Percentiles rank a stretch among this genome's conserved stretches.
Evolutionary conservation across 108 stramenopile species (phyloP).

Genomic region (Fistulifera solaris): DNA sequence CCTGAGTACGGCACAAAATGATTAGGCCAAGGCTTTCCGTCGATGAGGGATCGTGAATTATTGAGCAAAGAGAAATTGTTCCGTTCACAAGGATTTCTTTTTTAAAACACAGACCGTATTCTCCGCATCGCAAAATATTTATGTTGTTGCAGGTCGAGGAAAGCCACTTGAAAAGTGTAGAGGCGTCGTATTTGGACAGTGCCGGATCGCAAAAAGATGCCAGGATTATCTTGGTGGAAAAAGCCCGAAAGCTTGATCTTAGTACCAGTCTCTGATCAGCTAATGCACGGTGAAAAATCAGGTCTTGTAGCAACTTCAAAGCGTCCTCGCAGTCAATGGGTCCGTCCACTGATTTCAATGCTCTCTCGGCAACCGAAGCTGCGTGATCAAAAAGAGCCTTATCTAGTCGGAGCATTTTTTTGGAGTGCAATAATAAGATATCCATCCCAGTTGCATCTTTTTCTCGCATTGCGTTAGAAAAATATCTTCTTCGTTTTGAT

Average conservation of each 20-base stretch:
- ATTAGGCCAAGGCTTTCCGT: constrained; percentile 17
- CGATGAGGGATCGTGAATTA: constrained; percentile 9
- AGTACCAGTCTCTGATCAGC: constrained; percentile 21
- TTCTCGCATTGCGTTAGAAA: constrained; percentile 2
- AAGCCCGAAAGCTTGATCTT: constrained; percentile 21
- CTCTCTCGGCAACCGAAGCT: constrained; percentile 22
- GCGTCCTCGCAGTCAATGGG: constrained; percentile 14
- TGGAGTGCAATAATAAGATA: constrained; percentile 10
- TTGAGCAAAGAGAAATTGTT: constrained; percentile 22
- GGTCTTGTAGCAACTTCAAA: constrained; percentile 12
- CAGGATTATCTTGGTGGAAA: constrained; percentile 17
- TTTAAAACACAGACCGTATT: constrained; percentile 17
- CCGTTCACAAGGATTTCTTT: constrained; percentile 23
- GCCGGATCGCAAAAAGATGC: constrained; percentile 21
- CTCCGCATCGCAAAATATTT: constrained; percentile 17
- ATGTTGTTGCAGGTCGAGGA: constrained; percentile 14
- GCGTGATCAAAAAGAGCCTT: constrained; percentile 27
- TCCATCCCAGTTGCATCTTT: constrained; percentile 26
- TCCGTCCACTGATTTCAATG: constrained; percentile 13
- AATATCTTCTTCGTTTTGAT: background rate
- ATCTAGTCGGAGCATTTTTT: constrained; percentile 24
- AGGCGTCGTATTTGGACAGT: constrained; percentile 22
- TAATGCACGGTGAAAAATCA: constrained; percentile 18
- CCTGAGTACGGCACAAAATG: constrained; percentile 26
- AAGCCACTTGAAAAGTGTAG: constrained; percentile 20